Evolutionary conservation across 2,329 filamentous ascomycete genomes (phyloP).

Genomic region (Fonsecaea nubica): DNA sequence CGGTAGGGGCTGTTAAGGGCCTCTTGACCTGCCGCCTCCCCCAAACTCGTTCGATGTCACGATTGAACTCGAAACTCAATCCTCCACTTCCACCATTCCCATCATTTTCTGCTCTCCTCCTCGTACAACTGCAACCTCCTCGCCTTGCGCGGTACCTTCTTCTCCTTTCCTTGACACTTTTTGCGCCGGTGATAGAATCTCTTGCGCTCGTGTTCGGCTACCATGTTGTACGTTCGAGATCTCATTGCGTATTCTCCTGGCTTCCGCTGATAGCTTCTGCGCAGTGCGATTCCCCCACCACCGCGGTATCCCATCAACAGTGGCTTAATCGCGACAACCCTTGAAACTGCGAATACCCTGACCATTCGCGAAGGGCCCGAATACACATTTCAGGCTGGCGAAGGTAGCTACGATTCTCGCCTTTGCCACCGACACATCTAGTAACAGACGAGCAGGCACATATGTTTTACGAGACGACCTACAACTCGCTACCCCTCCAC

Average conservation of each 20-base stretch:
- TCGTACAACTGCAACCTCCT: not conserved
- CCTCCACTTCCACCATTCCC: constrained; percentile 8
- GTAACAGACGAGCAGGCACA: constrained; percentile 65
- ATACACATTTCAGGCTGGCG: constrained; percentile 88
- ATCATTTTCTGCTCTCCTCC: constrained; percentile 11
- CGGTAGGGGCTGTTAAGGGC: not conserved
- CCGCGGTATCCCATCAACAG: constrained; percentile 76
- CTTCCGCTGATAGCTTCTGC: constrained; percentile 23
- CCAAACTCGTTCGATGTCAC: not conserved
- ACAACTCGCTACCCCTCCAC: constrained; percentile 89
- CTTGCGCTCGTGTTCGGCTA: constrained; percentile 8
- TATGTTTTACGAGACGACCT: constrained; percentile 91
- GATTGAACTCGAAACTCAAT: constrained; percentile 7
- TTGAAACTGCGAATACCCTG: constrained; percentile 93
- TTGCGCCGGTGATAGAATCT: not conserved
- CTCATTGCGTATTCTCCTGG: not conserved
- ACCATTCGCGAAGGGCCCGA: constrained; percentile 80
- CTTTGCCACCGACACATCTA: not conserved
- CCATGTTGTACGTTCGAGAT: constrained; percentile 38
- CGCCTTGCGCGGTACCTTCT: not conserved
- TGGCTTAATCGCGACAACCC: constrained; percentile 73
- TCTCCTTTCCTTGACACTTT: not conserved
- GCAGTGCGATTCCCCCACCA: constrained; percentile 81
- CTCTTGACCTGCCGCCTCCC: not conserved
- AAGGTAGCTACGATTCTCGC: constrained; percentile 61